Base-by-base conservation (phyloP, 2,329 filamentous ascomycete species). In the Rhynchosporium agropyri region DNA sequence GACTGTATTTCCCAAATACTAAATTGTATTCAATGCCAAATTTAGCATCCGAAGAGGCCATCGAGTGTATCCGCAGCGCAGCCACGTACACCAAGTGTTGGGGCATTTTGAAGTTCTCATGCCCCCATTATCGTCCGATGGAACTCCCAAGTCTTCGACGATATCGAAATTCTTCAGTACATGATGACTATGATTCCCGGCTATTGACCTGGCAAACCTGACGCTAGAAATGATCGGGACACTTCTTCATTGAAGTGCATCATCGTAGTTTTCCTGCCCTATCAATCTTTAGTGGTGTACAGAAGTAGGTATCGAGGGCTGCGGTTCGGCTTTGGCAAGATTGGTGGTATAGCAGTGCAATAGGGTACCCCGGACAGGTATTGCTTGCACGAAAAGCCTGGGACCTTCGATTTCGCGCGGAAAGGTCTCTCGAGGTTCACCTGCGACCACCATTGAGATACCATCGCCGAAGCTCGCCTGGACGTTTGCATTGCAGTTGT, bases 331-430 rank as follows among this genome's bases (percentile, higher is more conserved):
- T 42, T 54, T 54, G 36, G 36, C 40, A 13, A 26, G 13, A 2
- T 40, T 3, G 9, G 51, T 20, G 15, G 20, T 26, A 54, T 28
- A 10, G 3, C 36, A 42, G n/a, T 12, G 36, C 33, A 36, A 40
- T 33, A 40, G 51, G 33, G 33, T 20, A 42, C 36, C 51, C 51
- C n/a, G 51, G 36, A 28, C 36, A 4, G n/a, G 28, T 10, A 28
- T 40, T 36, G 51, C 51, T 54, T 54, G 38, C 50, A 26, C 12
- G 20, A 28, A 33, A 15, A 54, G 51, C 20, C 36, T 54, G 51
- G n/a, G 26, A 54, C 36, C 51, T 20, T 54, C 40, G 51, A n/a
- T 42, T 28, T 42, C 28, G n/a, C 20, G 1, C 20, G 20, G 20
- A 20, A 20, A 1, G 20, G 20, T 20, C 20, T 20, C 20, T 36